Conservation (phyloP, 305 asterid species). For the Fraxinus velutina region DNA sequence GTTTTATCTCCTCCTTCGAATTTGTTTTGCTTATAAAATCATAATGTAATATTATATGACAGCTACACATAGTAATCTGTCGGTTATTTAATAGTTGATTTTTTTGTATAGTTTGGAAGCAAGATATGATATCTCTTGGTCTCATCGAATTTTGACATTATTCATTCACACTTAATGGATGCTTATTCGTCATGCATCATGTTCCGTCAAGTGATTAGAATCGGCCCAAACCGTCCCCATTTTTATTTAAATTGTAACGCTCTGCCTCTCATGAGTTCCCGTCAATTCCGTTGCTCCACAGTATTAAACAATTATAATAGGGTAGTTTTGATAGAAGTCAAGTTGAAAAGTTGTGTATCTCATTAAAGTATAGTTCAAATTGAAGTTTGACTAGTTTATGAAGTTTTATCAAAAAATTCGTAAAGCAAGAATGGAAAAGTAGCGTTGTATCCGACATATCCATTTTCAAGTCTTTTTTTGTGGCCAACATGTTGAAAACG, state of each 20-base stretch:
- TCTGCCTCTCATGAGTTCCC: too few relatives aligned
- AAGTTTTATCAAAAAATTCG: background rate
- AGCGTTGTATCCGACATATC: background rate
- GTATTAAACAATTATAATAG: too few relatives aligned
- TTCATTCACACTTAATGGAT: background rate
- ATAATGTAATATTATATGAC: constrained; percentile 18
- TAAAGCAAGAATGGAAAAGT: background rate
- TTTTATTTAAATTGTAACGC: too few relatives aligned
- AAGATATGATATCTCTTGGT: constrained; percentile 31
- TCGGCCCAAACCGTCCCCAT: background rate
- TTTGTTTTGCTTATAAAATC: constrained; percentile 15
- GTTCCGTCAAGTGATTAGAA: background rate
- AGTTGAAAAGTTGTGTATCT: too few relatives aligned
- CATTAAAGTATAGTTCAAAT: background rate
- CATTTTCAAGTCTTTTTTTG: background rate
- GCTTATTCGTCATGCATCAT: background rate
- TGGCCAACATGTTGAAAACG: constrained; percentile 23
- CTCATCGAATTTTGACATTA: constrained; percentile 25
- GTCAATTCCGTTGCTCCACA: too few relatives aligned
- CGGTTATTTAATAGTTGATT: constrained; percentile 4
- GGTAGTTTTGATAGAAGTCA: too few relatives aligned
- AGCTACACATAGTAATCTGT: constrained; percentile 6
- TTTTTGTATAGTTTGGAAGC: constrained; percentile 19
- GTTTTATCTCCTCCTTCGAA: constrained; percentile 40
- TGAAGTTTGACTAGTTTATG: background rate